A percentile compares a stretch with the other conserved stretches of the same genome.
These are phyloP conservation scores for Saturnispora halmiae DNA, from an alignment of 805 yeast genomes.

Conservation along the genomic window DNA sequence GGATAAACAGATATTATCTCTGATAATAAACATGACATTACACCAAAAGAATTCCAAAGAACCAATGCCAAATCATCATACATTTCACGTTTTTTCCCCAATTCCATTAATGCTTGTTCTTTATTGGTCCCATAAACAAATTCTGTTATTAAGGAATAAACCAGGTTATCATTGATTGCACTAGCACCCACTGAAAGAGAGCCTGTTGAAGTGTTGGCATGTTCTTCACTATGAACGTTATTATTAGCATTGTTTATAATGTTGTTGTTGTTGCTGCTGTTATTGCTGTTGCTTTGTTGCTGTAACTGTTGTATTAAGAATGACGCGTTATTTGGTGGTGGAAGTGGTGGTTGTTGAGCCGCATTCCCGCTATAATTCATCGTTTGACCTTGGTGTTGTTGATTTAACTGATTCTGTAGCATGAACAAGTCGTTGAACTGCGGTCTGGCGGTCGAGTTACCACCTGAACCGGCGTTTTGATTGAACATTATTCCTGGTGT, in stretches of 20 bases:
- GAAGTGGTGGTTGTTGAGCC: background rate
- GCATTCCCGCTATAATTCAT: slow-evolving; percentile 12
- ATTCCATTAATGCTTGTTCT: slow-evolving; percentile 84
- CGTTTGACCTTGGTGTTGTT: slow-evolving; percentile 10
- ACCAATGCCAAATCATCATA: slow-evolving; percentile 90
- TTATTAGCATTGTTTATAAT: too few relatives aligned
- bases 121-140: slow-evolving; percentile 83
- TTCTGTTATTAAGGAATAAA: slow-evolving; percentile 84
- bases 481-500: background rate
- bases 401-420: slow-evolving; percentile 16
- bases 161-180: slow-evolving; percentile 67
- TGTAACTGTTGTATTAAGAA: slow-evolving; percentile 21
- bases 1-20: slow-evolving; percentile 91
- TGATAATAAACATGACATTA: slow-evolving; percentile 82
- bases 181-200: too few relatives aligned
- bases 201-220: slow-evolving; percentile 8
- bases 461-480: slow-evolving; percentile 7
- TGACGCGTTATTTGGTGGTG: slow-evolving; percentile 13
- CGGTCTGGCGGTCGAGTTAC: too few relatives aligned
- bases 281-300: slow-evolving; percentile 10
- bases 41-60: slow-evolving; percentile 94
- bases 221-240: slow-evolving; percentile 6
- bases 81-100: slow-evolving; percentile 90
- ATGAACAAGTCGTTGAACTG: slow-evolving; percentile 13
- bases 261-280: slow-evolving; percentile 11